Evolutionary conservation across 1,284 basidiomycete genomes (phyloP).

Genomic region (Melanopsichium pennsylvanicum): DNA sequence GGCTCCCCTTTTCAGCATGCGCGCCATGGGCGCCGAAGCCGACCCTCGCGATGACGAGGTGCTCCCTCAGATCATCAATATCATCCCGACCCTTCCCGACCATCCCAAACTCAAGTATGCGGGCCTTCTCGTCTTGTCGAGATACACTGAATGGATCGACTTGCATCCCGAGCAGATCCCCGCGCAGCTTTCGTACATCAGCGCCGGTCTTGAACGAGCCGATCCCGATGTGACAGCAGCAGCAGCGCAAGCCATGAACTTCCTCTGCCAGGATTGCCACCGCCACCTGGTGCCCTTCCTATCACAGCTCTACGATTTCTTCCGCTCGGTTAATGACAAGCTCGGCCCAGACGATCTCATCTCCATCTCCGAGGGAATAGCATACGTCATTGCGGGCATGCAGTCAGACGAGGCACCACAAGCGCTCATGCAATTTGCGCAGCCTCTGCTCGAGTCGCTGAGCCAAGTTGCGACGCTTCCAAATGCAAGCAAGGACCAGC

Average conservation of each 20-base stretch:
- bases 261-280: slow-evolving; percentile 91
- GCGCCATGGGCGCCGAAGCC: slow-evolving; percentile 96
- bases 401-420: slow-evolving; percentile 80
- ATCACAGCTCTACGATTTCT: slow-evolving; percentile 88
- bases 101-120: slow-evolving; percentile 95
- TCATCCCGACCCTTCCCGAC: slow-evolving; percentile 86
- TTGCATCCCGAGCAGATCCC: slow-evolving; percentile 86
- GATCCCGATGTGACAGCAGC: slow-evolving; percentile 78
- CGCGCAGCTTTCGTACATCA: slow-evolving; percentile 87
- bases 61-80: slow-evolving; percentile 92
- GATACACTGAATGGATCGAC: slow-evolving; percentile 97
- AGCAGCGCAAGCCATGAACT: slow-evolving; percentile 94
- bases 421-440: slow-evolving; percentile 81
- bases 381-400: slow-evolving; percentile 92
- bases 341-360: slow-evolving; percentile 85
- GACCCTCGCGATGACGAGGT: slow-evolving; percentile 83
- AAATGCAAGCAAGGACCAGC: slow-evolving; percentile 69
- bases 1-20: slow-evolving; percentile 95
- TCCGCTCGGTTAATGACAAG: slow-evolving; percentile 78
- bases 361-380: slow-evolving; percentile 93
- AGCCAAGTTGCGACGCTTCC: slow-evolving; percentile 62
- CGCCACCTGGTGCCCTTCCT: slow-evolving; percentile 90
- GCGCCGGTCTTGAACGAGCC: slow-evolving; percentile 79
- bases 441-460: slow-evolving; percentile 69
- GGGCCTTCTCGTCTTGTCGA: slow-evolving; percentile 89